A percentile compares a stretch with the other conserved stretches of the same genome.
Conservation (phyloP, 2,329 filamentous ascomycete genomes). For the Aspergillus udagawae region DNA sequence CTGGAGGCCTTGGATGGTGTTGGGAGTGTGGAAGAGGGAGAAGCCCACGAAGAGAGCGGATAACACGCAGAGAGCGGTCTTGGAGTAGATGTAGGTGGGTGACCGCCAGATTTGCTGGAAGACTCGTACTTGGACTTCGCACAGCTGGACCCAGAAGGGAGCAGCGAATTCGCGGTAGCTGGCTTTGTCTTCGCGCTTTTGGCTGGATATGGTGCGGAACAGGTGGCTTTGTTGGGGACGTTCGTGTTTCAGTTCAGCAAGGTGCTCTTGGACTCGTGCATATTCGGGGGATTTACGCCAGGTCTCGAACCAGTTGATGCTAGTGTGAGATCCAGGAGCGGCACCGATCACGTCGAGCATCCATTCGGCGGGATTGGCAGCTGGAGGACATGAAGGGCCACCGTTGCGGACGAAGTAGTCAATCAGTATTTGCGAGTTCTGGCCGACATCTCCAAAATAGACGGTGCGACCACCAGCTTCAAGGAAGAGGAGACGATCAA, state of each 20-base stretch:
- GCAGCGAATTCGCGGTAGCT: conserved; percentile 71
- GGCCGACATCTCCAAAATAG: conserved; percentile 62
- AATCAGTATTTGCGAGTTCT: conserved; percentile 51
- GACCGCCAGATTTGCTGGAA: conserved; percentile 88
- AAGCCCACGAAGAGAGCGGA: conserved; percentile 73
- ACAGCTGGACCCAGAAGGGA: conserved; percentile 62
- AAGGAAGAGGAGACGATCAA: conserved; percentile 58
- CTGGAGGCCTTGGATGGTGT: conserved; percentile 73
- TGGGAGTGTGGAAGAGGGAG: conserved; percentile 67
- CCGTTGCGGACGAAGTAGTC: conserved; percentile 62
- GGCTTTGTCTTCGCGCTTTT: conserved; percentile 31
- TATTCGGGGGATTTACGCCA: conserved; percentile 58
- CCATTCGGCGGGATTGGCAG: conserved; percentile 68
- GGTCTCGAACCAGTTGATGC: conserved; percentile 48
- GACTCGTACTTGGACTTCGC: conserved; percentile 63
- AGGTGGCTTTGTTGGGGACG: background rate
- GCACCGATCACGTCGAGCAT: conserved; percentile 57
- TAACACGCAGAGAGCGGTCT: conserved; percentile 62
- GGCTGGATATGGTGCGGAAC: conserved; percentile 29
- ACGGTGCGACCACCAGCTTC: conserved; percentile 60
- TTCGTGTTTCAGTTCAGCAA: conserved; percentile 59
- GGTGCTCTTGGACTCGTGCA: conserved; percentile 37
- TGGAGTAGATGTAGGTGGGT: conserved; percentile 80
- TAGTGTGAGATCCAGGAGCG: conserved; percentile 55
- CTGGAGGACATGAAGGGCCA: conserved; percentile 47